A percentile compares a stretch with the other conserved stretches of the same genome.
Evolutionary conservation across 306 rosid genomes (phyloP).

Genomic region (Pyrus betulifolia): DNA sequence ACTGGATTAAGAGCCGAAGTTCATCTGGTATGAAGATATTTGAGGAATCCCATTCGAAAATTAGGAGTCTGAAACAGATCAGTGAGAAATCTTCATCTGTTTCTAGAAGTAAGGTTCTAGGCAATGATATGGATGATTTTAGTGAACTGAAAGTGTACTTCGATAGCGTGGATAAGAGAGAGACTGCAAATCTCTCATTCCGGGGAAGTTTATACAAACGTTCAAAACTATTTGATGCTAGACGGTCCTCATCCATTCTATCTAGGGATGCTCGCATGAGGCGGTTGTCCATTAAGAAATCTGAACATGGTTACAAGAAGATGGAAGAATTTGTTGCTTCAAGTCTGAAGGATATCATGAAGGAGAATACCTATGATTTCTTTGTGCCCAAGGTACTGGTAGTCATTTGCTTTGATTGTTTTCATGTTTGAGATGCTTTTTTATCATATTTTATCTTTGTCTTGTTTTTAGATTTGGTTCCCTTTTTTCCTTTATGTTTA

Average conservation of each 20-base stretch:
- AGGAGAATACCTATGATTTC: conserved; percentile 67
- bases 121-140: conserved; percentile 61
- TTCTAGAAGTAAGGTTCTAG: conserved; percentile 50
- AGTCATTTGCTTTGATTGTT: background rate
- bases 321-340: conserved; percentile 89
- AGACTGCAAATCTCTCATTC: conserved; percentile 68
- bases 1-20: conserved; percentile 75
- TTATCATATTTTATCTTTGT: background rate
- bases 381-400: conserved; percentile 80
- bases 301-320: conserved; percentile 88
- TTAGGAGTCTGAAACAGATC: conserved; percentile 63
- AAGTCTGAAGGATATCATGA: conserved; percentile 83
- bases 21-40: conserved; percentile 29
- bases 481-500: background rate
- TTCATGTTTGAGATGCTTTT: background rate
- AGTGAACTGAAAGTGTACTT: conserved; percentile 89
- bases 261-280: conserved; percentile 99
- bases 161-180: conserved; percentile 93
- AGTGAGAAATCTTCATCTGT: conserved; percentile 48
- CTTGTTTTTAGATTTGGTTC: background rate
- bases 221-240: conserved; percentile 89
- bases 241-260: conserved; percentile 90
- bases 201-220: conserved; percentile 86
- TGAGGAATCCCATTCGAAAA: conserved; percentile 61
- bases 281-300: conserved; percentile 90